Conservation (phyloP, 768 basidiomycete species). For the Hygrophoropsis aurantiaca region DNA sequence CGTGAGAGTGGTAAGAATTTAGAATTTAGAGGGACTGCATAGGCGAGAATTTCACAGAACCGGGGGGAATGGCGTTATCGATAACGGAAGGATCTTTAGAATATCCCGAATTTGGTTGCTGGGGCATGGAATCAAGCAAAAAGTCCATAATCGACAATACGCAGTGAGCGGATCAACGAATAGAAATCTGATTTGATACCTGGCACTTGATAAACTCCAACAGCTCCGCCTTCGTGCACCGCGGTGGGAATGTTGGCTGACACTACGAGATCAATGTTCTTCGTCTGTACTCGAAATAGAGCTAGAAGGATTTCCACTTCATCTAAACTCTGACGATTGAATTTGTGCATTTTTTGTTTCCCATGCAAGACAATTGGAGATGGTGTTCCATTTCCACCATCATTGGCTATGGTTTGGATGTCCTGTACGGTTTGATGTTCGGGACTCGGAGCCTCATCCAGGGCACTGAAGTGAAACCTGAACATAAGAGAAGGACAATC, state of each 20-base stretch:
- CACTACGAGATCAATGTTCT: slow-evolving; percentile 78
- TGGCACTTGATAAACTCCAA: slow-evolving; percentile 33
- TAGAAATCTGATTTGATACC: slow-evolving; percentile 48
- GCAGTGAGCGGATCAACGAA: slow-evolving; percentile 54
- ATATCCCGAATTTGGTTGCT: not conserved
- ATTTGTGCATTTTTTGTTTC: slow-evolving; percentile 73
- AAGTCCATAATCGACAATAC: slow-evolving; percentile 65
- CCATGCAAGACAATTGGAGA: slow-evolving; percentile 65
- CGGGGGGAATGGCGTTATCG: not conserved
- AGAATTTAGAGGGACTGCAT: not conserved
- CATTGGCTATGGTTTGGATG: slow-evolving; percentile 40
- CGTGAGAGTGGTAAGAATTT: not conserved
- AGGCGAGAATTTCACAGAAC: not conserved
- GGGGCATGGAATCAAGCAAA: slow-evolving; percentile 49
- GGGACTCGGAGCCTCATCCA: slow-evolving; percentile 87
- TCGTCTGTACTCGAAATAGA: slow-evolving; percentile 71
- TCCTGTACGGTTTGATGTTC: slow-evolving; percentile 38
- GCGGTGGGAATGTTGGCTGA: slow-evolving; percentile 77
- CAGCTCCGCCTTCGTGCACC: slow-evolving; percentile 44
- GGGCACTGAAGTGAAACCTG: slow-evolving; percentile 88
- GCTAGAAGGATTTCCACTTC: slow-evolving; percentile 76
- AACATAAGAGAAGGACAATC: slow-evolving; percentile 8
- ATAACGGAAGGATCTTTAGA: slow-evolving; percentile 1
- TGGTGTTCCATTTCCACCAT: slow-evolving; percentile 51
- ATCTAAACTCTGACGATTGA: slow-evolving; percentile 60